These are phyloP conservation scores for Fusarium papillatum DNA, from an alignment of 2,329 filamentous ascomycete species.

Conservation along the genomic window DNA sequence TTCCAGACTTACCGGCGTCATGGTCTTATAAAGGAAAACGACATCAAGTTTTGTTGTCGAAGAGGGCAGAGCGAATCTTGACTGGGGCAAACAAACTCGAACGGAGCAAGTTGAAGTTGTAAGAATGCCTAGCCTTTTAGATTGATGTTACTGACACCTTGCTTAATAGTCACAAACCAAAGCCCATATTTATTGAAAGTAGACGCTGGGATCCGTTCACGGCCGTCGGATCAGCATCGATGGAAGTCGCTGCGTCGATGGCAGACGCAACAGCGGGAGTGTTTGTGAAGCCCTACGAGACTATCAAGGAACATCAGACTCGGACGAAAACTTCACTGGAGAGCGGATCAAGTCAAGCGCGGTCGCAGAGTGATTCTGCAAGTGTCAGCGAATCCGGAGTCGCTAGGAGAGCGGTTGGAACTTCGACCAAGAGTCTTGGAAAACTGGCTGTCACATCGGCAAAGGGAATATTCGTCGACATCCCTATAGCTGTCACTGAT, in stretches of 20 bases:
- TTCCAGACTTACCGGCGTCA: background rate
- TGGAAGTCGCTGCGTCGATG: background rate
- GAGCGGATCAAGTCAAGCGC: background rate
- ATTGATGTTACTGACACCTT: background rate
- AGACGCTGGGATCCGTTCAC: slow-evolving; percentile 5
- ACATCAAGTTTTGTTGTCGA: background rate
- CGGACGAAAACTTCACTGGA: background rate
- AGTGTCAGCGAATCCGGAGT: background rate
- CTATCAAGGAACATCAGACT: background rate
- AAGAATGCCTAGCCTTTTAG: background rate
- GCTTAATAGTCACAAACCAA: background rate
- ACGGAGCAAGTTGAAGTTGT: background rate
- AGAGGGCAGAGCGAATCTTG: background rate
- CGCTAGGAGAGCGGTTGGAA: background rate
- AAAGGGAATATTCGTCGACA: slow-evolving; percentile 1
- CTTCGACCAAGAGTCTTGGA: slow-evolving; percentile 1
- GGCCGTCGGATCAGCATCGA: slow-evolving; percentile 1
- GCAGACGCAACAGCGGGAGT: background rate
- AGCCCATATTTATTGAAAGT: background rate
- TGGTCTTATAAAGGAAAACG: slow-evolving; percentile 1
- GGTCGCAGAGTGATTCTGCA: background rate
- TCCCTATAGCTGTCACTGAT: slow-evolving; percentile 4
- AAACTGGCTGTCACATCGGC: background rate
- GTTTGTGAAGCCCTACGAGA: slow-evolving; percentile 3
- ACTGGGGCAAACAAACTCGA: background rate